Base-by-base conservation (phyloP, 1,284 basidiomycete species). In the Fomitopsis schrenkii region DNA sequence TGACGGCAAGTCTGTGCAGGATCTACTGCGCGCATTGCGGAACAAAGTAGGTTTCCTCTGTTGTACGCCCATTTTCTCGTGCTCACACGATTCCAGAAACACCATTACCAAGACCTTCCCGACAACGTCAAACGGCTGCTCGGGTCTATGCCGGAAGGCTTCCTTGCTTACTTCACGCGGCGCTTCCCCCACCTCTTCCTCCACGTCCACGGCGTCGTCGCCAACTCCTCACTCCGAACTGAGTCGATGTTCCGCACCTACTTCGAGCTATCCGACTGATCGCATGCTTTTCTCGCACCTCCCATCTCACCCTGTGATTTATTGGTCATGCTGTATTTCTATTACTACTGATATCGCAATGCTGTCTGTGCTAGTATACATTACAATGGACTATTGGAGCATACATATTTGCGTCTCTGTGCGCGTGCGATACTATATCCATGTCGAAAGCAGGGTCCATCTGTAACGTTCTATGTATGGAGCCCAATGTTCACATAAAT, bases 81-180 rank as follows among this genome's bases (percentile, higher is more conserved):
- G 38, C 44, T 61, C 41, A 62, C 48, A 48, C 40, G 40, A 5
- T 3, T 40, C 10, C 48, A 96, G 95, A 98, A 97, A 91, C 92
- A 99, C 69, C 97, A 99, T 73, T 98, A 97, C 72, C 97, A 98
- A 77, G 95, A 97, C 74, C 79, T 98, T 22, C 95, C 95, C 2
- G 92, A 95, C 59, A 87, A 90, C 62, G 91, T 95, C 45, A 95
- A 94, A 73, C 85, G 90, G 60, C 87, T 92, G 72, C 80, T 98
- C 14, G 96, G 96, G 8, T 79, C 90, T 5, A 88, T 98, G 80
- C 97, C 97, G 0, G 90, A 93, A 64, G 96, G 96, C 12, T 99
- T 95, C 79, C 76, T 99, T 60, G 78, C 82, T 4, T 99, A 98
- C 76, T 99, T 98, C 73, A 97, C 95, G 0, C 81, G 85, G 45